These are phyloP conservation scores for Penicillium sp. DNA, from an alignment of 2,329 filamentous ascomycete species.

Conservation along the genomic window DNA sequence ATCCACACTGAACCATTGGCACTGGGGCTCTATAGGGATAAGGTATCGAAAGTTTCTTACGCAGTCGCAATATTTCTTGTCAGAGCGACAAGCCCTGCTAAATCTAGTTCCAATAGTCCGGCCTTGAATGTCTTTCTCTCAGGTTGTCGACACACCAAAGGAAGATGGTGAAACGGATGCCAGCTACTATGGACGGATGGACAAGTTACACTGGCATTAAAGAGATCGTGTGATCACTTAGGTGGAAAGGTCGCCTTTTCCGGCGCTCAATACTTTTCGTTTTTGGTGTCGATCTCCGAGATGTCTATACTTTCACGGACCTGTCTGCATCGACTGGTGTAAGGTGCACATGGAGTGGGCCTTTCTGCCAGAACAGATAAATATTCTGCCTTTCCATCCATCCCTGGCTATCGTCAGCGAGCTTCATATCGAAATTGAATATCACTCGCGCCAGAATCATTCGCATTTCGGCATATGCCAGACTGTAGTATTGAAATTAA, in stretches of 20 bases:
- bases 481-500: slow-evolving; percentile 26
- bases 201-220: slow-evolving; percentile 1
- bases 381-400: slow-evolving; percentile 44
- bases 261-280: too few relatives aligned
- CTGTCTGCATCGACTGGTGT: slow-evolving; percentile 14
- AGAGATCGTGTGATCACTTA: too few relatives aligned
- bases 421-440: slow-evolving; percentile 51
- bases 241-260: too few relatives aligned
- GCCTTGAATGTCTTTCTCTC: too few relatives aligned
- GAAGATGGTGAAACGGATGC: slow-evolving; percentile 3
- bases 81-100: too few relatives aligned
- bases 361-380: slow-evolving; percentile 45
- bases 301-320: not conserved
- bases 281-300: too few relatives aligned
- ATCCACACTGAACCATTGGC: too few relatives aligned
- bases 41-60: too few relatives aligned
- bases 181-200: slow-evolving; percentile 2
- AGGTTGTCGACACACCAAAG: slow-evolving; percentile 1
- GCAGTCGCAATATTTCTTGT: too few relatives aligned
- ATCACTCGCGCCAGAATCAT: slow-evolving; percentile 50
- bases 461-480: slow-evolving; percentile 55
- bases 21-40: too few relatives aligned
- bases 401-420: slow-evolving; percentile 36
- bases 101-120: too few relatives aligned
- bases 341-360: slow-evolving; percentile 37